Percentiles rank a stretch among this genome's conserved stretches.
phyloP scores from a whole-genome alignment of 2,329 filamentous ascomycete genomes.

The Plectosphaerella sp. region DNA sequence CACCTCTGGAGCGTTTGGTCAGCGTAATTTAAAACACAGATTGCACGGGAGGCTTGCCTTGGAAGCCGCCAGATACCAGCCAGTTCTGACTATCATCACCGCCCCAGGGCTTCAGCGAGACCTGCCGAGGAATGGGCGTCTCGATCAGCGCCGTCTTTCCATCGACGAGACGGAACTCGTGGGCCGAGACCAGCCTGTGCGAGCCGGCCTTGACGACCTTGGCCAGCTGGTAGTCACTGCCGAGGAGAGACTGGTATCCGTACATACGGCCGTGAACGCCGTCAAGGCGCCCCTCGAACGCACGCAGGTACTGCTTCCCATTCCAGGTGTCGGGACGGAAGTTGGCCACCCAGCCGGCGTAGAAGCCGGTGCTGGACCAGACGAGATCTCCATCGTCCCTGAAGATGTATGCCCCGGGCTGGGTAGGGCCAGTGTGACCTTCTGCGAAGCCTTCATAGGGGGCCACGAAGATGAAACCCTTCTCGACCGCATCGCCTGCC shows the following conservation, averaged over 20 bases:
- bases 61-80: slow-evolving; percentile 29
- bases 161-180: slow-evolving; percentile 35
- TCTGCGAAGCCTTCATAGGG: neutral
- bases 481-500: neutral
- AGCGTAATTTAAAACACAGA: neutral
- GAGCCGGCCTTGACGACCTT: slow-evolving; percentile 18
- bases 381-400: slow-evolving; percentile 5
- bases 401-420: slow-evolving; percentile 3
- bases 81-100: slow-evolving; percentile 14
- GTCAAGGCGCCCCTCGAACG: slow-evolving; percentile 12
- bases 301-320: neutral
- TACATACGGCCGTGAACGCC: slow-evolving; percentile 25
- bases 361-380: slow-evolving; percentile 6
- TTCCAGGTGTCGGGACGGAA: slow-evolving; percentile 4
- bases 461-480: slow-evolving; percentile 1
- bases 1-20: slow-evolving; percentile 27
- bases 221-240: slow-evolving; percentile 22
- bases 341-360: slow-evolving; percentile 4
- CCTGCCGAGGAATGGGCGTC: neutral
- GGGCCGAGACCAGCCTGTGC: slow-evolving; percentile 19
- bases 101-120: slow-evolving; percentile 8
- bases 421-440: neutral
- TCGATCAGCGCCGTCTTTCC: slow-evolving; percentile 34
- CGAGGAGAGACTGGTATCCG: slow-evolving; percentile 13
- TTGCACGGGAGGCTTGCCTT: slow-evolving; percentile 8